Evolutionary conservation across 768 basidiomycete genomes (phyloP), one percentile per base, ranked within the genome.

Genomic region (Suillus sp.): DNA sequence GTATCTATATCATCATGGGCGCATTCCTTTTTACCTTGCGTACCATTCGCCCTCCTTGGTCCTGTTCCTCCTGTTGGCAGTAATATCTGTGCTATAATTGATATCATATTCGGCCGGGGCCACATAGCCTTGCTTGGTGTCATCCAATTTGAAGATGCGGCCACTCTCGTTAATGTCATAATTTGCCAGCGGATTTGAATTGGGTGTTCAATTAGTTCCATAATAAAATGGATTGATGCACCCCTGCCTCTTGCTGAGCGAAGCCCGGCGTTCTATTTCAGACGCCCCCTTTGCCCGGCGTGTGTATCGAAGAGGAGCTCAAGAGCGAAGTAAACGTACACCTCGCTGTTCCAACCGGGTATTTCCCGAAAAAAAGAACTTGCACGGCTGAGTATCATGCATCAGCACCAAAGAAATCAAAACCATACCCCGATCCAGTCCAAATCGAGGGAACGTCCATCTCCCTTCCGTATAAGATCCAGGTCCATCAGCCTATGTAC

Each of bases 51-150:
- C 14, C 14, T 37, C 54, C 54, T 55, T 37, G 13, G 22, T 16
- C 4, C 9, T 37, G 35, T 22, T 25, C 35, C 35, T 16, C 1
- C 22, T 22, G 20, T 16, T 54, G 32, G 54, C 54, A 37, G 54
- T 37, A 37, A 56, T 56, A 56, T 25, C 35, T 57, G 25, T 38
- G 55, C 10, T 27, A 57, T 57, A 27, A 57, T 40, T 38, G 37
- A 57, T 25, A 40, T 16, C 22, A 13, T 55, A 35, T n/a, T 55
- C 22, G n/a, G n/a, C 34, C 5, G n/a, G 25, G 16, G 37, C 5
- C 27, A 27, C 22, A 38, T 27, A 56, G 37, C 22, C 37, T 22
- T 38, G 14, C 22, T 22, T 22, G 55, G 8, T 16, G 35, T 25
- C 35, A 3, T 37, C 22, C 22, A 22, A 37, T 8, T 18, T 18